phyloP scores from a whole-genome alignment of 2,329 filamentous ascomycete species.

The Nannizzia gypsea region DNA sequence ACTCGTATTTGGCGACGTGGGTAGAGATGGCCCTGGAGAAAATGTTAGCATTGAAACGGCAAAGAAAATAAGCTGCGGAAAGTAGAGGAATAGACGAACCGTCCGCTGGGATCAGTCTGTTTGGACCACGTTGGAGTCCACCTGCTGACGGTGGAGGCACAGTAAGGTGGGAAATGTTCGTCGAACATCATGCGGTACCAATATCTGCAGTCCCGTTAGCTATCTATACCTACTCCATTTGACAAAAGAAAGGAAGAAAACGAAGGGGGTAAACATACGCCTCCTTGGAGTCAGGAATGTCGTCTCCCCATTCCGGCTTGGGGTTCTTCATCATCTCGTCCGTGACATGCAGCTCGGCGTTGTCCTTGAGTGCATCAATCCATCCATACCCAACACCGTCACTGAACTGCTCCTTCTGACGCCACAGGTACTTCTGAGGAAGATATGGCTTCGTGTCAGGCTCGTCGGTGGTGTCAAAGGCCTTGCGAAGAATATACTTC shows the following conservation, averaged over 20 bases:
- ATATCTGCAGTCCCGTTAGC: slow-evolving; percentile 44
- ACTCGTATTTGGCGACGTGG: slow-evolving; percentile 62
- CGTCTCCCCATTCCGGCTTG: slow-evolving; percentile 86
- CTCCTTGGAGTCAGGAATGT: slow-evolving; percentile 93
- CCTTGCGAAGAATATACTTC: slow-evolving; percentile 96
- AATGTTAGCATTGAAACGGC: slow-evolving; percentile 14
- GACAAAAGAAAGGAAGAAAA: background rate
- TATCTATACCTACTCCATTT: background rate
- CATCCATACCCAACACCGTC: slow-evolving; percentile 98
- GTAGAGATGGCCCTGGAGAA: slow-evolving; percentile 56
- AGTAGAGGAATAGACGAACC: slow-evolving; percentile 40
- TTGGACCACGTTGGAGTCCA: slow-evolving; percentile 98
- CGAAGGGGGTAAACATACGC: slow-evolving; percentile 46
- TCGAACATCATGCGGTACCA: slow-evolving; percentile 99
- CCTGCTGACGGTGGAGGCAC: slow-evolving; percentile 83
- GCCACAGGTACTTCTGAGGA: slow-evolving; percentile 91
- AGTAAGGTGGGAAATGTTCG: slow-evolving; percentile 89
- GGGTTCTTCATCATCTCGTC: slow-evolving; percentile 99
- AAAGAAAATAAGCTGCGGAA: background rate
- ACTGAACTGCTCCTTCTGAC: slow-evolving; percentile 99
- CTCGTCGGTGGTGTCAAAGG: slow-evolving; percentile 86
- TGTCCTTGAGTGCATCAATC: slow-evolving; percentile 96
- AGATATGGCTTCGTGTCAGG: slow-evolving; percentile 72
- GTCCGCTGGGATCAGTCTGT: slow-evolving; percentile 87
- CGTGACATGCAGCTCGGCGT: slow-evolving; percentile 74